These are phyloP conservation scores for Geotrichum candidum DNA, from an alignment of 1,139 yeast species.

Conservation along the genomic window DNA sequence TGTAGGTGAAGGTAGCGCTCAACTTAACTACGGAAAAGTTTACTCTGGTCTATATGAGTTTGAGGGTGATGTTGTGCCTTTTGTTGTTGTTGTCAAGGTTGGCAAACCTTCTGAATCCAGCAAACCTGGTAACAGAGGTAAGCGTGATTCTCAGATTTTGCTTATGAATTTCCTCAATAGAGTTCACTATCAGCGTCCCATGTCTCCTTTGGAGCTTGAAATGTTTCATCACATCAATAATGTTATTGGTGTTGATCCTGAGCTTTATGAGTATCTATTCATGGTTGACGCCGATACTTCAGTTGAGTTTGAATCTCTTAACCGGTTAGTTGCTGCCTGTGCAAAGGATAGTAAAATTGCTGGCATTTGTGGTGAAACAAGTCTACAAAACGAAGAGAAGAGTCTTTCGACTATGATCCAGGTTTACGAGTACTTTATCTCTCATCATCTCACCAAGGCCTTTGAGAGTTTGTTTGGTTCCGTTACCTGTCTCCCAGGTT, in stretches of 20 bases:
- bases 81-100: slow-evolving; percentile 37
- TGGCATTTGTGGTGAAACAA: slow-evolving; percentile 41
- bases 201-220: slow-evolving; percentile 40
- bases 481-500: slow-evolving; percentile 42
- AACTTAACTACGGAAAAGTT: slow-evolving; percentile 38
- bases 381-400: slow-evolving; percentile 36
- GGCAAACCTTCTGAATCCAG: slow-evolving; percentile 35
- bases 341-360: slow-evolving; percentile 36
- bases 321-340: slow-evolving; percentile 38
- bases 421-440: slow-evolving; percentile 40
- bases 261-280: slow-evolving; percentile 37
- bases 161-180: slow-evolving; percentile 39
- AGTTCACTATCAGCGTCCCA: slow-evolving; percentile 37
- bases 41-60: slow-evolving; percentile 39
- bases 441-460: slow-evolving; percentile 40
- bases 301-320: slow-evolving; percentile 36
- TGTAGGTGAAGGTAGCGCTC: slow-evolving; percentile 38
- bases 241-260: slow-evolving; percentile 41
- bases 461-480: slow-evolving; percentile 40
- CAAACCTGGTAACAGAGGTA: slow-evolving; percentile 41
- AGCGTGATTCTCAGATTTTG: slow-evolving; percentile 41
- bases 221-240: slow-evolving; percentile 40
- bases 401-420: slow-evolving; percentile 40
- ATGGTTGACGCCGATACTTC: slow-evolving; percentile 41
- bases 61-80: slow-evolving; percentile 40